Base-by-base conservation (phyloP, 305 asterid genomes). In the Caryopteris hybrid region DNA sequence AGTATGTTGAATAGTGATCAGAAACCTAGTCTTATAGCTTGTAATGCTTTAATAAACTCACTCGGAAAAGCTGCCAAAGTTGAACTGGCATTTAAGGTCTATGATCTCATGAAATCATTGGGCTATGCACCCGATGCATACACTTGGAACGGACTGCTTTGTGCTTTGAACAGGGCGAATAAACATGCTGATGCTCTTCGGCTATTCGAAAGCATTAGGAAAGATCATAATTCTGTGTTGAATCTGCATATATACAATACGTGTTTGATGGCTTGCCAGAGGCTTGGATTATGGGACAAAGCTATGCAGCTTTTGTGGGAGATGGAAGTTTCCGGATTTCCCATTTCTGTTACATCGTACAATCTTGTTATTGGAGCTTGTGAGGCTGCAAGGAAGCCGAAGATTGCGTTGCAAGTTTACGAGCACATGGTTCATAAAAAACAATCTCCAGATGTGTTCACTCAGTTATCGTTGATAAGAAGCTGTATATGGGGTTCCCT, bases 351-450 rank as follows among this genome's bases (percentile, higher is more conserved):
- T 48, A 80, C 85, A 13, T 86, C 93, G 3, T 91, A 91, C 79
- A 89, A 89, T 72, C 91, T 87, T 73, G 99, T 86, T 23, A 91
- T 89, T 48, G 96, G 92, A 59, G 96, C 99, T 64, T 94, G 98
- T 76, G 98, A 91, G 83, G 85, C 68, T 72, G 96, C 92, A 12
- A 84, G 86, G 68, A 79, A 79, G 76, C 99, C 98, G 2, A 78
- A 81, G 68, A 81, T 85, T 43, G 99, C 98, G 3, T 66, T 91
- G 83, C 91, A 84, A 71, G 88, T 95, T 58, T 91, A 88, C 22
- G 74, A 75, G 6, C 99, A 72, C 72, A 89, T 95, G 99, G 78
- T 88, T 73, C 69, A 68, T 71, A 76, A 68, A 59, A 83, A 84
- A 17, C 79, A 16, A 57, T 67, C 77, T 41, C 94, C 99, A 0